These are phyloP conservation scores for Crithidia expoeki DNA, from an alignment of 208 protist species.

Conservation along the genomic window DNA sequence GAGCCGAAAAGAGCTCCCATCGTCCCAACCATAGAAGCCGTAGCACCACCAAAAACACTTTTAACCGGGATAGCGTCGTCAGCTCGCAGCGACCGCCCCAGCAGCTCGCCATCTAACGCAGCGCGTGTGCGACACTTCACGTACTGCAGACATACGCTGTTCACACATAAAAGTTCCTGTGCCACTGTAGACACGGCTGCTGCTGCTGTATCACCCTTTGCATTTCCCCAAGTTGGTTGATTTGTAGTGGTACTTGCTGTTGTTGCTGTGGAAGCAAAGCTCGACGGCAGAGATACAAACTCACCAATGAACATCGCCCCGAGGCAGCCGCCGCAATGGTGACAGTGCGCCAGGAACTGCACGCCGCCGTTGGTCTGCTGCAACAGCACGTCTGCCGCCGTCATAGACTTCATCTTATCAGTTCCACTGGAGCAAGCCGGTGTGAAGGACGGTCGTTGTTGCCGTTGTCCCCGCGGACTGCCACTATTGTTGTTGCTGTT, in stretches of 20 bases:
- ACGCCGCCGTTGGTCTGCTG: not conserved
- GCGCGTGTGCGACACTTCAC: conserved; percentile 30
- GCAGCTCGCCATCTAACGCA: conserved; percentile 28
- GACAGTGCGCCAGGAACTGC: conserved; percentile 57
- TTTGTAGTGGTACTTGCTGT: not conserved
- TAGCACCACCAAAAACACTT: not conserved
- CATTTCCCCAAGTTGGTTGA: not conserved
- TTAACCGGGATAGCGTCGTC: not conserved
- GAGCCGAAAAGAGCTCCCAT: conserved; percentile 7
- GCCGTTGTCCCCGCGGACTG: not conserved
- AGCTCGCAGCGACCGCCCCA: not conserved
- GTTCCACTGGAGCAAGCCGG: not conserved
- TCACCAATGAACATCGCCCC: conserved; percentile 43
- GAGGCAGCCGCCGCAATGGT: conserved; percentile 69
- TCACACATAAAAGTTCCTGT: conserved; percentile 49
- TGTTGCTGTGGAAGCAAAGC: not conserved
- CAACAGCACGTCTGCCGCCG: conserved; percentile 1
- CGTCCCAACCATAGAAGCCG: not conserved
- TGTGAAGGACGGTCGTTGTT: not conserved
- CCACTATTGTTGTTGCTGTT: not conserved
- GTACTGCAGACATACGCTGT: conserved; percentile 69
- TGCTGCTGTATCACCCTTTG: too few species aligned
- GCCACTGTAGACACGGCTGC: not conserved
- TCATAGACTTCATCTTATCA: not conserved
- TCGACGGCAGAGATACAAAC: not conserved